A percentile compares a stretch with the other conserved stretches of the same genome.
phyloP scores from a whole-genome alignment of 441 rosid species.

The Eutrema salsugineum region DNA sequence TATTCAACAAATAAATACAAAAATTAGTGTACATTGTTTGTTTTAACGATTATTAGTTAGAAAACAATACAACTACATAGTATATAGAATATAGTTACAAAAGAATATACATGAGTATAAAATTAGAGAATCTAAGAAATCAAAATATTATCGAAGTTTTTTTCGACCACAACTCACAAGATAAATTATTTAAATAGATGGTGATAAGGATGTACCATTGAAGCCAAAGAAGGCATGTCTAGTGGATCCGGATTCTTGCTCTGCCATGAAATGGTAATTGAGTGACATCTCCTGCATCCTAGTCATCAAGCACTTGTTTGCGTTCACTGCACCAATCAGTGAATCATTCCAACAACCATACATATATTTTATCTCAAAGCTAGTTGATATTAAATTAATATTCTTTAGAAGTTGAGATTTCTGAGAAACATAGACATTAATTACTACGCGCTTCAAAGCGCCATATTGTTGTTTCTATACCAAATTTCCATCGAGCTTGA shows the following conservation, averaged over 20 bases:
- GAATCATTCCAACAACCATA: neutral
- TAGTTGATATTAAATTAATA: no score
- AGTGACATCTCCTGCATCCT: conserved; percentile 49
- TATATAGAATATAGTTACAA: no score
- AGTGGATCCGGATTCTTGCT: conserved; percentile 48
- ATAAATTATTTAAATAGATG: neutral
- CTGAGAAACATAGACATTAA: neutral
- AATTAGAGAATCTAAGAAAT: neutral
- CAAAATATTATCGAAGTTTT: neutral
- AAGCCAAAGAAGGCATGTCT: conserved; percentile 44
- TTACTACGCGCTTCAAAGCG: no score
- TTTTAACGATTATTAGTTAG: neutral
- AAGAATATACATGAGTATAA: no score
- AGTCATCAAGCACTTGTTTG: conserved; percentile 42
- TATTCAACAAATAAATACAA: neutral
- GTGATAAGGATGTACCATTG: conserved; percentile 30
- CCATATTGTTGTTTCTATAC: conserved; percentile 4
- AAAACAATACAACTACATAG: neutral
- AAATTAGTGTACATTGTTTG: neutral
- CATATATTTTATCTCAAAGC: no score
- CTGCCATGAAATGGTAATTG: conserved; percentile 40
- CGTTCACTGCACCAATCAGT: conserved; percentile 32
- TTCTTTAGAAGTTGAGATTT: no score
- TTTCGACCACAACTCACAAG: no score
- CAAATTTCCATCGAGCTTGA: conserved; percentile 44